phyloP scores from a whole-genome alignment of 345 rosid genomes.

The Bruguiera sexangula region DNA sequence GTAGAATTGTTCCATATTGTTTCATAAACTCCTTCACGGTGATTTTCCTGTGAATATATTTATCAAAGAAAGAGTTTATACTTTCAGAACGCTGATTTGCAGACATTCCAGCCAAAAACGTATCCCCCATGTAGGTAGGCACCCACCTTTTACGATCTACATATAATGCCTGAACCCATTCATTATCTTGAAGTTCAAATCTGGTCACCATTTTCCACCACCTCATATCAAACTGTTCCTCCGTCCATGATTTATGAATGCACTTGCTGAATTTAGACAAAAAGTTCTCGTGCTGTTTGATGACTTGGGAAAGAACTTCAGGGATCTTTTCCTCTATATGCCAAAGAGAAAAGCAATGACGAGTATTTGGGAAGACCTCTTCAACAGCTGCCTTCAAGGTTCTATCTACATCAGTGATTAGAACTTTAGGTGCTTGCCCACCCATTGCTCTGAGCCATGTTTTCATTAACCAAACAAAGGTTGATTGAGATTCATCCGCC shows the following conservation, averaged over 20 bases:
- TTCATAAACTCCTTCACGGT: slow-evolving; percentile 28
- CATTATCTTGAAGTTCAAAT: slow-evolving; percentile 25
- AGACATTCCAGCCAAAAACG: slow-evolving; percentile 25
- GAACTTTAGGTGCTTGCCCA: slow-evolving; percentile 25
- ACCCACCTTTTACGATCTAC: slow-evolving; percentile 31
- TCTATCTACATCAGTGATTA: slow-evolving; percentile 23
- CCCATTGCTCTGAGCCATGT: slow-evolving; percentile 35
- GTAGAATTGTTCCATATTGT: slow-evolving; percentile 24
- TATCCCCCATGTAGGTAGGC: slow-evolving; percentile 23
- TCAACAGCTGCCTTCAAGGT: slow-evolving; percentile 25
- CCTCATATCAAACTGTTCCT: slow-evolving; percentile 26
- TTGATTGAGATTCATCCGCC: slow-evolving; percentile 19
- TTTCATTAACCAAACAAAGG: slow-evolving; percentile 23
- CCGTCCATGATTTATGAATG: slow-evolving; percentile 27
- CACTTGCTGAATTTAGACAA: slow-evolving; percentile 24
- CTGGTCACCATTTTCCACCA: slow-evolving; percentile 29
- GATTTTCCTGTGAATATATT: slow-evolving; percentile 25
- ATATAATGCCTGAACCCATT: slow-evolving; percentile 20
- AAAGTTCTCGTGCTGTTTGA: slow-evolving; percentile 22
- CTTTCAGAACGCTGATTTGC: slow-evolving; percentile 27
- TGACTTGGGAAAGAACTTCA: slow-evolving; percentile 21
- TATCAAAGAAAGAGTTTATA: slow-evolving; percentile 27
- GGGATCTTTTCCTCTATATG: slow-evolving; percentile 25
- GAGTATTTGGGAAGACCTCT: slow-evolving; percentile 21
- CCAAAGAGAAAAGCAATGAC: slow-evolving; percentile 28